phyloP scores from a whole-genome alignment of 1,284 basidiomycete species.

The Ustilago lituana region DNA sequence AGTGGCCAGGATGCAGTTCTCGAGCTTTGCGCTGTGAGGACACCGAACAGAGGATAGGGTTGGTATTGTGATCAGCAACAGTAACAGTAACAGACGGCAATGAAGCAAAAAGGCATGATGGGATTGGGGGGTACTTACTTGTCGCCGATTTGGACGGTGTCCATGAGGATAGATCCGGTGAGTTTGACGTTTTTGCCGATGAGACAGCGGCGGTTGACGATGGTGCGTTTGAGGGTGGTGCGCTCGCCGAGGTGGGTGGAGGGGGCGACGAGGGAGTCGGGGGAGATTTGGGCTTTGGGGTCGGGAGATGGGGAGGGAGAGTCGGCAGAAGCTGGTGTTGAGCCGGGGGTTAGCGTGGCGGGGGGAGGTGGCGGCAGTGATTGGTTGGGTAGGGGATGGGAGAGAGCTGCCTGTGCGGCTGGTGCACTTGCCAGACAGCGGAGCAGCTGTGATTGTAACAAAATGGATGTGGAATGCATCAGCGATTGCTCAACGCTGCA shows the following conservation, averaged over 20 bases:
- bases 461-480: too few species aligned
- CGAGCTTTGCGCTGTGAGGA: conserved; percentile 79
- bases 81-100: not conserved
- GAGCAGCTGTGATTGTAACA: conserved; percentile 17
- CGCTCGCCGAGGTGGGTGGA: conserved; percentile 85
- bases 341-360: conserved; percentile 9
- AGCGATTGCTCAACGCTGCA: too few species aligned
- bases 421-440: conserved; percentile 25
- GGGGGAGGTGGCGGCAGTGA: conserved; percentile 15
- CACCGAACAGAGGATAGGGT: conserved; percentile 1
- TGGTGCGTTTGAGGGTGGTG: conserved; percentile 84
- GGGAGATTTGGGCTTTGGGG: conserved; percentile 82
- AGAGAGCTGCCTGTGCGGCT: too few species aligned
- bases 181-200: conserved; percentile 89
- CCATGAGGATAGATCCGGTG: conserved; percentile 85
- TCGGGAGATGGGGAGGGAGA: conserved; percentile 70
- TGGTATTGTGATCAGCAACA: conserved; percentile 8
- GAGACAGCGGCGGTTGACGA: conserved; percentile 86
- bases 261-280: conserved; percentile 83
- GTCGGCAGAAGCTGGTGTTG: conserved; percentile 5
- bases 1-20: conserved; percentile 85
- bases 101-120: too few species aligned
- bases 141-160: conserved; percentile 86
- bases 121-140: conserved; percentile 74
- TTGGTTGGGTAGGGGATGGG: conserved; percentile 43